A percentile compares a stretch with the other conserved stretches of the same genome.
phyloP scores from a whole-genome alignment of 805 yeast genomes.

The Saccharomyces paradoxus region DNA sequence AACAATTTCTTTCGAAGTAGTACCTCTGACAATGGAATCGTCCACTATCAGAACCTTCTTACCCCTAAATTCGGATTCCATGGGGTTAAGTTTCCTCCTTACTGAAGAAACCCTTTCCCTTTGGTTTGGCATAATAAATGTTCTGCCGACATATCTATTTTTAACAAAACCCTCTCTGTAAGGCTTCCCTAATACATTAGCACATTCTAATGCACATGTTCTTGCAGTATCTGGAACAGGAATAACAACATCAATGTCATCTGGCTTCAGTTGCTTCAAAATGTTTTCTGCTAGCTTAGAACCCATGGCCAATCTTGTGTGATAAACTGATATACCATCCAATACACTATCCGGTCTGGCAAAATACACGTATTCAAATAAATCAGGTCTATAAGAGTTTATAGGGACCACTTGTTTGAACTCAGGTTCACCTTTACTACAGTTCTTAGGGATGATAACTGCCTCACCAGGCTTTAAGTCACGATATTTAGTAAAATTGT shows the following conservation, averaged over 20 bases:
- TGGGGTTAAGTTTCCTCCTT: conserved; percentile 89
- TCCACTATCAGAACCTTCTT: conserved; percentile 85
- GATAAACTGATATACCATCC: conserved; percentile 94
- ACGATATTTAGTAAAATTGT: conserved; percentile 68
- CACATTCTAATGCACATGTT: conserved; percentile 87
- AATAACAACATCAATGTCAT: conserved; percentile 82
- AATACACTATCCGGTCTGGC: conserved; percentile 95
- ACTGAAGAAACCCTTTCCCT: conserved; percentile 88
- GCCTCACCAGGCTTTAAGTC: conserved; percentile 95
- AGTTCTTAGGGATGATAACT: conserved; percentile 77
- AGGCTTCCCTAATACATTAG: conserved; percentile 69
- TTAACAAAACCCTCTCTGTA: conserved; percentile 96
- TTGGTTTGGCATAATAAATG: conserved; percentile 98
- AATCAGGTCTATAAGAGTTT: conserved; percentile 81
- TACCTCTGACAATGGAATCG: conserved; percentile 96
- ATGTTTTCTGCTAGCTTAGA: conserved; percentile 74
- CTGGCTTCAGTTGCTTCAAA: conserved; percentile 36
- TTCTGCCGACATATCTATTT: conserved; percentile 93
- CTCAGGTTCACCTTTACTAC: conserved; percentile 52
- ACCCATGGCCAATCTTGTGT: conserved; percentile 92
- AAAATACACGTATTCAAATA: conserved; percentile 94
- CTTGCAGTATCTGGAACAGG: conserved; percentile 99
- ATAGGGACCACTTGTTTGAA: conserved; percentile 79
- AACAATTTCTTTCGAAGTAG: conserved; percentile 92
- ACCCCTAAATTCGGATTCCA: conserved; percentile 84